A percentile compares a stretch with the other conserved stretches of the same genome.
Evolutionary conservation across 148 eudicot species (phyloP).

Genomic region (Rhododendron vialii): DNA sequence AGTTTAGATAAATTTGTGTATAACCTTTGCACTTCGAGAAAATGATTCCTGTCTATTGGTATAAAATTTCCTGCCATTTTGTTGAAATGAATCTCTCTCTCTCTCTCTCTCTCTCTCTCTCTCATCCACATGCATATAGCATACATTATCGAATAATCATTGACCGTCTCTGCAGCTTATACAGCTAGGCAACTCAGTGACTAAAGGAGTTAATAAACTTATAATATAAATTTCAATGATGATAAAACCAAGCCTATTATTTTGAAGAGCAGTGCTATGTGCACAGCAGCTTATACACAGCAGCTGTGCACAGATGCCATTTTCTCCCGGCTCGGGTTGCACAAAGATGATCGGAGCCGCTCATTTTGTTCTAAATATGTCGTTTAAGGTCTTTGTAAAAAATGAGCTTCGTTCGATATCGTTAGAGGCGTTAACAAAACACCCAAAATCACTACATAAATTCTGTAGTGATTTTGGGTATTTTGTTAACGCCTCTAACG

Average conservation of each 20-base stretch:
- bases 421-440: too few species aligned
- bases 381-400: too few species aligned
- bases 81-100: background rate
- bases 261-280: too few species aligned
- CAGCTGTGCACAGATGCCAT: too few species aligned
- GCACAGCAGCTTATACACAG: too few species aligned
- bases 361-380: too few species aligned
- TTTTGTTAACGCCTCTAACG: too few species aligned
- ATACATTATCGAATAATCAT: background rate
- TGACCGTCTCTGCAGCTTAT: background rate
- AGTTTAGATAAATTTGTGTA: background rate
- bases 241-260: background rate
- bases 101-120: background rate
- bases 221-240: background rate
- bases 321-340: too few species aligned
- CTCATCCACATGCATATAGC: background rate
- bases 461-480: too few species aligned
- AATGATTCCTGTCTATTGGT: background rate
- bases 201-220: background rate
- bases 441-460: too few species aligned
- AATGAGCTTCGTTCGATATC: too few species aligned
- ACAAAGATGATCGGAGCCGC: too few species aligned
- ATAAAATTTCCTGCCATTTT: slow-evolving; percentile 6
- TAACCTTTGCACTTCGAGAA: background rate
- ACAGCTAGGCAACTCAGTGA: background rate